Percentiles rank a stretch among this genome's conserved stretches.
phyloP scores from a whole-genome alignment of 805 yeast genomes.

The Diddensiella transvaalensis region DNA sequence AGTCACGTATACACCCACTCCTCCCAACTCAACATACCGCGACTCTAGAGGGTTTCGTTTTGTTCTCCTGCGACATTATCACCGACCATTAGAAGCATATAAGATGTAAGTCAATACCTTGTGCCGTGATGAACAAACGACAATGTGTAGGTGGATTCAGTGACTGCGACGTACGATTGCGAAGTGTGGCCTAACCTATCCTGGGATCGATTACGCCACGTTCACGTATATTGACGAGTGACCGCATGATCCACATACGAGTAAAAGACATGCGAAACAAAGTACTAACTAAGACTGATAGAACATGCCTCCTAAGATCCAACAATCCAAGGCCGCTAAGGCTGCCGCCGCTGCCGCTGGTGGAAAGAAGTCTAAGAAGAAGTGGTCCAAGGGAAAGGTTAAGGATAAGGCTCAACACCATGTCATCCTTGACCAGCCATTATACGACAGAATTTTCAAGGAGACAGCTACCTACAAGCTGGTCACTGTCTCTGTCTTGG shows the following conservation, averaged over 20 bases:
- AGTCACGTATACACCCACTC: not conserved
- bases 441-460: slow-evolving; percentile 98
- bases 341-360: slow-evolving; percentile 99
- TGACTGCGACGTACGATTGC: no score
- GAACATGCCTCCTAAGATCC: slow-evolving; percentile 95
- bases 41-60: not conserved
- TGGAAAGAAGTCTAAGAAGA: slow-evolving; percentile 99
- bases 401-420: slow-evolving; percentile 99
- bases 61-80: not conserved
- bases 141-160: no score
- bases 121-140: no score
- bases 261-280: no score
- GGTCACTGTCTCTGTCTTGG: slow-evolving; percentile 96
- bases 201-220: no score
- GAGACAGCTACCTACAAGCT: slow-evolving; percentile 99
- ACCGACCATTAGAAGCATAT: not conserved
- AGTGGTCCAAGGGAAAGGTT: slow-evolving; percentile 99
- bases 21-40: not conserved
- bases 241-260: no score
- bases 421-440: slow-evolving; percentile 95
- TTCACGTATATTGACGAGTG: no score
- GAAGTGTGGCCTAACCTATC: no score
- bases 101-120: not conserved
- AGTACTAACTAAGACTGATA: no score
- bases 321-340: slow-evolving; percentile 99